Conservation (phyloP, 768 basidiomycete species). For the Russula griseocarnosa region DNA sequence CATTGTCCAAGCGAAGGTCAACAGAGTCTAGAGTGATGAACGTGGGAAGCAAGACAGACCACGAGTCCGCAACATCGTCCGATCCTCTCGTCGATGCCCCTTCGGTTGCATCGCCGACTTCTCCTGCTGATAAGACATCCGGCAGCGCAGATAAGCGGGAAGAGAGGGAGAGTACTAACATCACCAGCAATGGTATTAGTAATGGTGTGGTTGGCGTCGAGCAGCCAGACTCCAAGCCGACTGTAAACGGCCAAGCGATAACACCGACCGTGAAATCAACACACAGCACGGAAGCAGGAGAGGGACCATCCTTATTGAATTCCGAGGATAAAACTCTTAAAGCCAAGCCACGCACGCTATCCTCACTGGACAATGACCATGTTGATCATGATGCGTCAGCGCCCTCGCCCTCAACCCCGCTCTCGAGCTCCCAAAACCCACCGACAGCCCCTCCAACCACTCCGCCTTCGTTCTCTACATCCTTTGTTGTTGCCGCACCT, state of each 20-base stretch:
- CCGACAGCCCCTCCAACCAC: background rate
- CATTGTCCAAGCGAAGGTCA: conserved; percentile 32
- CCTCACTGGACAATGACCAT: background rate
- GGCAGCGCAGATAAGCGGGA: background rate
- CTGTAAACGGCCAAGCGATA: conserved; percentile 3
- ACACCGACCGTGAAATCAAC: background rate
- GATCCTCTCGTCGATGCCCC: conserved; percentile 2
- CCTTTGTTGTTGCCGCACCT: background rate
- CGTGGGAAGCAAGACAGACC: conserved; percentile 17
- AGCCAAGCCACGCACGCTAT: background rate
- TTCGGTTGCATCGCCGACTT: background rate
- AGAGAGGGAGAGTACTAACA: background rate
- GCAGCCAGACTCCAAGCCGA: background rate
- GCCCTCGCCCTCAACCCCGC: conserved; percentile 16
- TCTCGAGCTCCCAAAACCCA: conserved; percentile 14
- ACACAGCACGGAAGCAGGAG: background rate
- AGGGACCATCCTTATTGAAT: background rate
- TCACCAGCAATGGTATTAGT: background rate
- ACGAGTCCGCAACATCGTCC: conserved; percentile 15
- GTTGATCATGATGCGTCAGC: background rate
- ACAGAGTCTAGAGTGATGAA: conserved; percentile 26
- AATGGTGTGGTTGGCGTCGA: background rate
- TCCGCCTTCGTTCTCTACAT: background rate
- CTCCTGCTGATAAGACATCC: background rate
- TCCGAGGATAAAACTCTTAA: background rate